phyloP scores from a whole-genome alignment of 2,329 filamentous ascomycete genomes.

The Geoglossum cookeanum region DNA sequence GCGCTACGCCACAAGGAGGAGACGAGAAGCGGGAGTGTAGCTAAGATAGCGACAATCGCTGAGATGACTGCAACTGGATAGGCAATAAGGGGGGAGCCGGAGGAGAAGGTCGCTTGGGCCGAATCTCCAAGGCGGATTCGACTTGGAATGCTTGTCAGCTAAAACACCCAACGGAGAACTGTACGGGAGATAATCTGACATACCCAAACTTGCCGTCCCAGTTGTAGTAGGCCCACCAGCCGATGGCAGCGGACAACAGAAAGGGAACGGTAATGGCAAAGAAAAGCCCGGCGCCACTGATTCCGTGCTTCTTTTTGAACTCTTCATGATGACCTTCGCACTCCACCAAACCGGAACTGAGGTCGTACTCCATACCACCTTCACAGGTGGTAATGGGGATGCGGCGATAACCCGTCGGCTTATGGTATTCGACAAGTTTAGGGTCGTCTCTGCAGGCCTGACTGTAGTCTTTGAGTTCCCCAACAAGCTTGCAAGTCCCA shows the following conservation, averaged over 20 bases:
- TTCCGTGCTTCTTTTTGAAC: conserved; percentile 53
- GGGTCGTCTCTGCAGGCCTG: conserved; percentile 42
- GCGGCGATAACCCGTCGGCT: conserved; percentile 71
- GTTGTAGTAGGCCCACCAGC: conserved; percentile 70
- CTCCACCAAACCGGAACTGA: conserved; percentile 30
- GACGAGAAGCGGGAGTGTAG: conserved; percentile 44
- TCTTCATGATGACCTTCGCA: conserved; percentile 72
- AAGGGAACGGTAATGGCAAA: conserved; percentile 68
- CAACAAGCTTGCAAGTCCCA: conserved; percentile 58
- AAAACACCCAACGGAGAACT: conserved; percentile 42
- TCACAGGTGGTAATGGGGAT: conserved; percentile 78
- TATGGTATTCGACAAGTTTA: conserved; percentile 57
- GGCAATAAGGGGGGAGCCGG: conserved; percentile 57
- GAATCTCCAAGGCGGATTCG: conserved; percentile 11
- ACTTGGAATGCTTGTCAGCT: conserved; percentile 41
- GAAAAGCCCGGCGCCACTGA: conserved; percentile 59
- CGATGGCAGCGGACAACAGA: conserved; percentile 46
- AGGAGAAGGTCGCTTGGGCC: conserved; percentile 33
- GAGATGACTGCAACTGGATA: conserved; percentile 41
- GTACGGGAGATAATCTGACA: not conserved
- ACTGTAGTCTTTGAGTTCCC: conserved; percentile 43
- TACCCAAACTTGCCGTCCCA: conserved; percentile 75
- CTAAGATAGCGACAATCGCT: conserved; percentile 34
- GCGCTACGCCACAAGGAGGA: conserved; percentile 53
- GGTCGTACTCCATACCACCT: conserved; percentile 57